Evolutionary conservation across 2,329 filamentous ascomycete species (phyloP), one percentile per base, ranked within the genome.

Genomic region (Parastagonospora nodorum): DNA sequence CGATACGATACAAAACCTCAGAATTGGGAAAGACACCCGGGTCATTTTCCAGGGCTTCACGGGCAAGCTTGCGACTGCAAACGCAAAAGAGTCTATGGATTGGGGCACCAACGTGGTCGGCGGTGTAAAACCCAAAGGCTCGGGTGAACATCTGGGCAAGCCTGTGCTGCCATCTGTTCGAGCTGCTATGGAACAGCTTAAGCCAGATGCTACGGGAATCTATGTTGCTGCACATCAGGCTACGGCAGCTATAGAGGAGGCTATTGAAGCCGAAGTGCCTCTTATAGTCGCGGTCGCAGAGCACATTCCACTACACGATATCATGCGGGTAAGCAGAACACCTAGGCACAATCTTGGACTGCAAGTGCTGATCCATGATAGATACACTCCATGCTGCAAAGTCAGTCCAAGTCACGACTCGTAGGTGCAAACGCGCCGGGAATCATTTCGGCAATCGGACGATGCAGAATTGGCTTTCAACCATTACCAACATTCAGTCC

Each of bases 91-190:
- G 69, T 90, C 88, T 10, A 75, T 92, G 51, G 84, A 80, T 71
- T 93, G 88, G 82, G 89, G 89, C 10, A 92, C 89, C 33, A 88
- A 90, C 32, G 86, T 93, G 51, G 88, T 93, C 0, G 89, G 89
- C 28, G 89, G 89, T 24, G 88, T 92, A 14, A 90, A 84, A 45
- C 89, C 89, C 0, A 85, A 85, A 3, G 84, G 86, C 42, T 82
- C 84, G 50, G 85, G 85, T 41, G 84, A 89, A 65, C 89, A 92
- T 75, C 75, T 92, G 15, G 88, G 87, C 2, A 77, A 90, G 31
- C 89, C 89, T 1, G 80, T 92, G 1, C 77, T 91, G 15, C 86
- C 88, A 1, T 85, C 82, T 37, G 86, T 92, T 28, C 80, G 80
- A 63, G 83, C 81, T 66, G 89, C 89, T 6, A 85, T 88, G 75